Evolutionary conservation across 768 basidiomycete genomes (phyloP).

Genomic region (Leccinellum rugosiceps): DNA sequence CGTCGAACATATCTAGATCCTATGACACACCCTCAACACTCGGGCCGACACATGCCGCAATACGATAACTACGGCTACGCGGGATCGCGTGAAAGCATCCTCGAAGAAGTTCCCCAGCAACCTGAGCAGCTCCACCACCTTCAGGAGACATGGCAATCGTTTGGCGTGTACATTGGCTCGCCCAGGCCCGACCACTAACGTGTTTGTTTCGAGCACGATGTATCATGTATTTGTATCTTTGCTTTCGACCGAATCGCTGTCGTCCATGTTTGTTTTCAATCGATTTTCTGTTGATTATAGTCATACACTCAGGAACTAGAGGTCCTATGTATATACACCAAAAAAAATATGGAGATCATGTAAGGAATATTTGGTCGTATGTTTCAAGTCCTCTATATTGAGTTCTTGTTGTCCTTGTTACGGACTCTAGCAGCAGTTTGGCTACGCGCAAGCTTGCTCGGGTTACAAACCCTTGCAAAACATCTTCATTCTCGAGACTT

Average conservation of each 20-base stretch:
- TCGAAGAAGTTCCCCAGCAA: constrained; percentile 11
- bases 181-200: constrained; percentile 4
- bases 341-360: background rate
- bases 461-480: constrained; percentile 61
- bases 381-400: background rate
- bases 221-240: background rate
- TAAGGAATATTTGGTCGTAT: background rate
- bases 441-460: background rate
- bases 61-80: constrained; percentile 1
- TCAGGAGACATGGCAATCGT: constrained; percentile 67
- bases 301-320: background rate
- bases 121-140: constrained; percentile 19
- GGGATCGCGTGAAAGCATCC: background rate
- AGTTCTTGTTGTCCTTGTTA: background rate
- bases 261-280: background rate
- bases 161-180: constrained; percentile 52
- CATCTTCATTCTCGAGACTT: constrained; percentile 65
- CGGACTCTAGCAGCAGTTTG: background rate
- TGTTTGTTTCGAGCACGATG: background rate
- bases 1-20: constrained; percentile 5
- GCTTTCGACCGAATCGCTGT: too few species aligned
- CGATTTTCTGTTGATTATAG: background rate
- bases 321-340: background rate
- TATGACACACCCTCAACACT: background rate
- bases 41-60: constrained; percentile 1